A percentile compares a stretch with the other conserved stretches of the same genome.
Conservation (phyloP, 352 stramenopile genomes). For the Phytophthora boehmeriae region DNA sequence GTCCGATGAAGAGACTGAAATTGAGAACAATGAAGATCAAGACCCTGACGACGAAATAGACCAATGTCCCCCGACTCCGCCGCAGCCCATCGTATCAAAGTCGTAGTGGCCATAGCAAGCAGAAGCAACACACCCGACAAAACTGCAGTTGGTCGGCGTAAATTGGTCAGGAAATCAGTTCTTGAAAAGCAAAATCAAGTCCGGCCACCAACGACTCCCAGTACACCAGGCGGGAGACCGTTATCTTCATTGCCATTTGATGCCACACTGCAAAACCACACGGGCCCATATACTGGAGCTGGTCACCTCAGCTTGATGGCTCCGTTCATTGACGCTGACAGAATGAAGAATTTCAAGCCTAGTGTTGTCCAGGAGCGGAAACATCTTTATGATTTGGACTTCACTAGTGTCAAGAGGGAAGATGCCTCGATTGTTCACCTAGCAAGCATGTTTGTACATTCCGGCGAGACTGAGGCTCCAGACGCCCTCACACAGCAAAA, state of each 20-base stretch:
- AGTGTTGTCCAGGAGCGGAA: constrained; percentile 17
- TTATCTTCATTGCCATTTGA: constrained; percentile 33
- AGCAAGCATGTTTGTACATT: not conserved
- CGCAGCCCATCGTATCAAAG: constrained; percentile 20
- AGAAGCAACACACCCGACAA: constrained; percentile 11
- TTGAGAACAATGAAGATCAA: constrained; percentile 15
- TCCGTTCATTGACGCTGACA: constrained; percentile 43
- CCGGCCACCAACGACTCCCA: constrained; percentile 8
- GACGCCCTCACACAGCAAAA: constrained; percentile 1
- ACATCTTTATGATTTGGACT: constrained; percentile 36
- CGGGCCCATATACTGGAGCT: constrained; percentile 27
- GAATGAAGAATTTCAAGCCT: constrained; percentile 18
- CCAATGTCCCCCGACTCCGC: constrained; percentile 6
- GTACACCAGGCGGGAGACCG: constrained; percentile 8
- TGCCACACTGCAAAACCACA: constrained; percentile 29
- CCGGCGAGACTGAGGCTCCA: not conserved
- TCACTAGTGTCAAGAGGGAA: constrained; percentile 14
- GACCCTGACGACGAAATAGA: constrained; percentile 13
- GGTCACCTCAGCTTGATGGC: constrained; percentile 49
- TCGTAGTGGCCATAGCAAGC: constrained; percentile 24
- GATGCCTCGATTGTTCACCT: constrained; percentile 23
- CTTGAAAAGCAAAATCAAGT: constrained; percentile 11
- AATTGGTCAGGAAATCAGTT: constrained; percentile 2
- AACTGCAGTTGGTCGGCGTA: constrained; percentile 4
- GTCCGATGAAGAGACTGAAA: constrained; percentile 33